Evolutionary conservation across 768 basidiomycete genomes (phyloP).

Genomic region (Calocera viscosa): DNA sequence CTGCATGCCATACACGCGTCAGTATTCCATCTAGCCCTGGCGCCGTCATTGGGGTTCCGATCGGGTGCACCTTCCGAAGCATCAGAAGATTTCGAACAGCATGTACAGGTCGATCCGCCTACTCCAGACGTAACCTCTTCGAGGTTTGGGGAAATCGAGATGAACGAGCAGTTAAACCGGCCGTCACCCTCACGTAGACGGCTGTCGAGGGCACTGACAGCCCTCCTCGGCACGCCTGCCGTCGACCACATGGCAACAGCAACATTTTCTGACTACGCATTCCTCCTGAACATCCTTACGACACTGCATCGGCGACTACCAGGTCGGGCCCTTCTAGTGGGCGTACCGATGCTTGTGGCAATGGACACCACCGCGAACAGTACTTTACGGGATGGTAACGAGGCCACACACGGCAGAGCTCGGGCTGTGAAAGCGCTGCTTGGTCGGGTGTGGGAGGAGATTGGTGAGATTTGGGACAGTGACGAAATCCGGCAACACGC

Average conservation of each 20-base stretch:
- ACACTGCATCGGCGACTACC: constrained; percentile 63
- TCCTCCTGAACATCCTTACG: constrained; percentile 53
- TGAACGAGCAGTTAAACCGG: neutral
- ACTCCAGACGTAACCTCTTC: constrained; percentile 28
- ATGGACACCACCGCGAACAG: constrained; percentile 40
- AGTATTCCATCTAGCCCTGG: constrained; percentile 62
- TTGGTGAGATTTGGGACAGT: constrained; percentile 63
- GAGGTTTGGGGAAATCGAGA: constrained; percentile 6
- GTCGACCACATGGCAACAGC: constrained; percentile 35
- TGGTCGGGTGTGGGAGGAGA: constrained; percentile 48
- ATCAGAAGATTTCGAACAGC: constrained; percentile 20
- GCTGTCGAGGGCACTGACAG: constrained; percentile 12
- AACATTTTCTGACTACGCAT: constrained; percentile 59
- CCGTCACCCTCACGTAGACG: neutral
- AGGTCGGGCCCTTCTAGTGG: constrained; percentile 56
- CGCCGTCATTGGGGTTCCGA: constrained; percentile 44
- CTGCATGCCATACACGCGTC: constrained; percentile 72
- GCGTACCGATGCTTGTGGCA: constrained; percentile 77
- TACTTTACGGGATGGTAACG: constrained; percentile 32
- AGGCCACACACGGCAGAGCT: constrained; percentile 28
- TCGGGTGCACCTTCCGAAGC: constrained; percentile 15
- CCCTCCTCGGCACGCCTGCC: constrained; percentile 16
- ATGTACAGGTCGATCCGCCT: constrained; percentile 13
- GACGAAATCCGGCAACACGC: constrained; percentile 41
- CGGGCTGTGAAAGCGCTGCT: constrained; percentile 50